Conservation (phyloP, 257 asterid species). For the Henckelia pumila region DNA sequence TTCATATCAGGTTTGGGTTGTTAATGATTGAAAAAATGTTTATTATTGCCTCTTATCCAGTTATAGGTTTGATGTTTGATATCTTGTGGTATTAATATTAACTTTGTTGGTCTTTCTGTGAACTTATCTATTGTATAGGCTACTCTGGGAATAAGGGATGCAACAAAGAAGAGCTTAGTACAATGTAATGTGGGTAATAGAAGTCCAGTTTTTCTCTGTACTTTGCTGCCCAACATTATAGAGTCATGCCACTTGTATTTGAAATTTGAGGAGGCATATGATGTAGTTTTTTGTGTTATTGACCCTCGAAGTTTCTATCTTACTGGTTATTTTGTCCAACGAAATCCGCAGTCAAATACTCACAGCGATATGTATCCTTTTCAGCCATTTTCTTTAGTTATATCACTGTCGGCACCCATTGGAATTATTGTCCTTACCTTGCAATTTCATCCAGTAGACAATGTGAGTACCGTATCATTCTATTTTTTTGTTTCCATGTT, state of each 20-base stretch:
- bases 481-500: slow-evolving; percentile 7
- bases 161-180: slow-evolving; percentile 44
- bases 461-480: slow-evolving; percentile 45
- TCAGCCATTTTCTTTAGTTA: slow-evolving; percentile 1
- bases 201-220: slow-evolving; percentile 69
- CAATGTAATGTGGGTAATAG: slow-evolving; percentile 84
- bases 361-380: slow-evolving; percentile 76
- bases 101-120: slow-evolving; percentile 19
- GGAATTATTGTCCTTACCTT: too few relatives aligned
- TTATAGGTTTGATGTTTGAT: neutral
- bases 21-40: neutral
- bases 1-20: neutral
- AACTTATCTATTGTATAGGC: slow-evolving; percentile 47
- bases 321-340: slow-evolving; percentile 62
- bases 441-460: slow-evolving; percentile 97
- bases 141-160: slow-evolving; percentile 68
- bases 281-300: slow-evolving; percentile 79
- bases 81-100: neutral
- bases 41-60: neutral
- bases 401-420: neutral
- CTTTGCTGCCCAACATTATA: slow-evolving; percentile 49
- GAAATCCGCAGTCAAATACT: slow-evolving; percentile 25
- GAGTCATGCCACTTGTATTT: slow-evolving; percentile 75
- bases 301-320: slow-evolving; percentile 79
- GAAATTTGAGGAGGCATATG: slow-evolving; percentile 84